A percentile compares a stretch with the other conserved stretches of the same genome.
These are phyloP conservation scores for Echites panduratus DNA, from an alignment of 257 asterid species.

Conservation along the genomic window DNA sequence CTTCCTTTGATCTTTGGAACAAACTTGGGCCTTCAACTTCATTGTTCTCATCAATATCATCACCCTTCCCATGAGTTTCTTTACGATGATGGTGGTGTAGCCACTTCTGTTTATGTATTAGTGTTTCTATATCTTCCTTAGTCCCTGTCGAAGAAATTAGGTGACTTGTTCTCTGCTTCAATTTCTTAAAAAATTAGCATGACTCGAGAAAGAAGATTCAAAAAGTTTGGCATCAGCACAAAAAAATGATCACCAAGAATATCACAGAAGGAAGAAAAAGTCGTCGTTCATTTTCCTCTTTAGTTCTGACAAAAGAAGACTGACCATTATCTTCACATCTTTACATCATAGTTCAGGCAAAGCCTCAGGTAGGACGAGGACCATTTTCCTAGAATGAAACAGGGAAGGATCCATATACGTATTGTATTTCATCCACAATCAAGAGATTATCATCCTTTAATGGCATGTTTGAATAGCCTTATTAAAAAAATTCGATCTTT, in stretches of 20 bases:
- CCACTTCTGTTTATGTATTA: slow-evolving; percentile 22
- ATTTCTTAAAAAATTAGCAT: not conserved
- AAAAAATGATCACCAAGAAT: not conserved
- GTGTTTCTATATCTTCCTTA: slow-evolving; percentile 30
- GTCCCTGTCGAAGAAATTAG: slow-evolving; percentile 19
- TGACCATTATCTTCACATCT: not conserved
- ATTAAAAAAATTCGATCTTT: too few species aligned
- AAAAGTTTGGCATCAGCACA: not conserved
- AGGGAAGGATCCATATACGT: too few species aligned
- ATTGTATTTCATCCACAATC: too few species aligned
- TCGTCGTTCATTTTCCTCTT: not conserved
- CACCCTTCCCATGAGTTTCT: slow-evolving; percentile 77
- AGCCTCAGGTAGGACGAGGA: not conserved
- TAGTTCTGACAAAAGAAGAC: not conserved
- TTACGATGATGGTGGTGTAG: slow-evolving; percentile 31
- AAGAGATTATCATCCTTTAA: too few species aligned
- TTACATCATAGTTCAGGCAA: not conserved
- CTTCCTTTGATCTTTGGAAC: slow-evolving; percentile 86
- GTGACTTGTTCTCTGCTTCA: slow-evolving; percentile 31
- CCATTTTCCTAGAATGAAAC: not conserved
- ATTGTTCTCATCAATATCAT: slow-evolving; percentile 47
- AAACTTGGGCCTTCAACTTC: slow-evolving; percentile 63
- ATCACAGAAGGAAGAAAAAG: not conserved
- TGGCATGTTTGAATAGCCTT: too few species aligned
- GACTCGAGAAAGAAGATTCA: not conserved